Evolutionary conservation across 805 yeast species (phyloP).

Genomic region (Ogataea ramenticola): DNA sequence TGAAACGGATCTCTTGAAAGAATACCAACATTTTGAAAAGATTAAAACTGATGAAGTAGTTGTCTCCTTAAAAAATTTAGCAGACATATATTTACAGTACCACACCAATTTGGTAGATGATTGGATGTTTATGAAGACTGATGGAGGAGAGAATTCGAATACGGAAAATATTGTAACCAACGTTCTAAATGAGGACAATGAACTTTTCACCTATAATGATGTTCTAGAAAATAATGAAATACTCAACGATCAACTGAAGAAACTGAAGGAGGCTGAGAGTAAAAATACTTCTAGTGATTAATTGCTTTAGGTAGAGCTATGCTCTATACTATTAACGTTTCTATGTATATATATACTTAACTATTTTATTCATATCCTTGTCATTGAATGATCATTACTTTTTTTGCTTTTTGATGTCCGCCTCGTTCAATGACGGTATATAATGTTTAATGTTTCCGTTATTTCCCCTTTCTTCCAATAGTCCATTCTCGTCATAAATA

Average conservation of each 20-base stretch:
- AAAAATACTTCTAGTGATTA: no score
- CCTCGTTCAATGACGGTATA: neutral
- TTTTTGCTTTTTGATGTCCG: no score
- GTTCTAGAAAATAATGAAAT: constrained; percentile 20
- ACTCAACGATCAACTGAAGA: constrained; percentile 16
- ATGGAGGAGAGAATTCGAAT: neutral
- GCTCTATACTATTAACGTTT: no score
- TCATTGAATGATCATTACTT: no score
- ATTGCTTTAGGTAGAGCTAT: no score
- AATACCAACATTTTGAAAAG: constrained; percentile 63
- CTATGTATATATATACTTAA: no score
- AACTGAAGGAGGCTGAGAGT: constrained; percentile 3
- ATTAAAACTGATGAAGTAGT: constrained; percentile 76
- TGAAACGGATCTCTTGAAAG: constrained; percentile 39
- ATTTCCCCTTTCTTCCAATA: constrained; percentile 14
- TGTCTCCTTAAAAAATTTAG: constrained; percentile 59
- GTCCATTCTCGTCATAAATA: constrained; percentile 17
- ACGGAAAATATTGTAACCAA: constrained; percentile 7
- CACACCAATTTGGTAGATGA: constrained; percentile 60
- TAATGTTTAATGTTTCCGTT: neutral
- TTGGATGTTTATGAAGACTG: constrained; percentile 44
- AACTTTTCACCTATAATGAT: constrained; percentile 18
- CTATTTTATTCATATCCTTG: neutral
- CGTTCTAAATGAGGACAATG: constrained; percentile 16
- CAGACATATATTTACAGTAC: constrained; percentile 69